These are phyloP conservation scores for Botrytis sinoallii DNA, from an alignment of 2,329 filamentous ascomycete species.

Conservation along the genomic window DNA sequence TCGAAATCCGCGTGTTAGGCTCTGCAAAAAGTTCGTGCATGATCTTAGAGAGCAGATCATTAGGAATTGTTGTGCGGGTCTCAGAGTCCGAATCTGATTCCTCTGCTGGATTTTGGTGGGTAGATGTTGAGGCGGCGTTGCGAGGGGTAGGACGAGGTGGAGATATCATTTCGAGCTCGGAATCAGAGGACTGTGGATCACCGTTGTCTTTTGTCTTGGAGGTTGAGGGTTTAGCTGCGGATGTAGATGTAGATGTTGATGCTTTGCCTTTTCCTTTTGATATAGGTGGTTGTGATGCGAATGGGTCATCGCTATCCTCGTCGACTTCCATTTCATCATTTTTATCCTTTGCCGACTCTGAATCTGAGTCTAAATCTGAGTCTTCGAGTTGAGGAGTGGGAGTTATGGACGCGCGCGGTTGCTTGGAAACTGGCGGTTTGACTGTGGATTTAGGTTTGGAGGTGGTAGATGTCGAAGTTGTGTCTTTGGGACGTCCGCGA, in stretches of 20 bases:
- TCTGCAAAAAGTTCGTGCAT: slow-evolving; percentile 75
- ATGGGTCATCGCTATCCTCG: slow-evolving; percentile 3
- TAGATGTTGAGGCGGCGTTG: neutral
- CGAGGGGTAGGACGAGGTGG: neutral
- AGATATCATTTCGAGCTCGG: neutral
- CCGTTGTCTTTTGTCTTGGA: neutral
- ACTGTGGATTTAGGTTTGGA: slow-evolving; percentile 8
- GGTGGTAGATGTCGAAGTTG: slow-evolving; percentile 19
- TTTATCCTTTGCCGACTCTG: neutral
- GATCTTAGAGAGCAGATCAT: slow-evolving; percentile 70
- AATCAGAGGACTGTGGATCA: neutral
- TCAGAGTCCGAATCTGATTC: slow-evolving; percentile 16
- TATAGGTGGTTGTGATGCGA: neutral
- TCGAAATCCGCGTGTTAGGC: slow-evolving; percentile 67
- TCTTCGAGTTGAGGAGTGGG: neutral
- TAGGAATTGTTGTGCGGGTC: slow-evolving; percentile 52
- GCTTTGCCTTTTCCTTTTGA: neutral
- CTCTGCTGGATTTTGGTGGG: slow-evolving; percentile 1
- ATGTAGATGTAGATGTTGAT: slow-evolving; percentile 13
- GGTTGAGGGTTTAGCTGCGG: neutral
- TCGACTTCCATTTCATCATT: neutral
- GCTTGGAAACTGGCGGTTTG: neutral
- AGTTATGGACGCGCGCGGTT: neutral
- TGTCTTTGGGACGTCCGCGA: slow-evolving; percentile 3
- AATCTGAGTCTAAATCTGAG: neutral